A percentile compares a stretch with the other conserved stretches of the same genome.
Evolutionary conservation across 1,139 yeast species (phyloP).

Genomic region (Saccharomyces uvarum): DNA sequence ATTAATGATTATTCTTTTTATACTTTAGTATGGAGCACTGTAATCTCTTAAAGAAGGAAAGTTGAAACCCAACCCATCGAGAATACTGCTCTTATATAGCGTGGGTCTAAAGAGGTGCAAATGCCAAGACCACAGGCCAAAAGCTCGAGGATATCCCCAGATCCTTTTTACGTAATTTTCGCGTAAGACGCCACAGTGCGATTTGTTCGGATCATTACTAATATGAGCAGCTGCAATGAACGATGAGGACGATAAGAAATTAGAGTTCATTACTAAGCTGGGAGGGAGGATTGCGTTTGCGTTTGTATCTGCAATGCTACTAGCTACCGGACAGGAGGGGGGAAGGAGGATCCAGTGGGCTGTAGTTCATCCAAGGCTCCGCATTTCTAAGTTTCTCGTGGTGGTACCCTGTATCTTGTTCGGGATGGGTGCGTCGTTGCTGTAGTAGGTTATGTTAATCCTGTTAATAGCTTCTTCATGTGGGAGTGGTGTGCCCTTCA

Average conservation of each 20-base stretch:
- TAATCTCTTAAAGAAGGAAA: not conserved
- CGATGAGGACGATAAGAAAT: not conserved
- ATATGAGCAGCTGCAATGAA: not conserved
- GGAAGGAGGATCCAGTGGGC: not conserved
- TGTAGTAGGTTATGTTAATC: not conserved
- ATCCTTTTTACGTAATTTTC: not conserved
- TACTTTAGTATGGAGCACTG: not conserved
- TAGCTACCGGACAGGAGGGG: not conserved
- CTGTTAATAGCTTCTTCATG: not conserved
- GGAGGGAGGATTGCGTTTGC: no score
- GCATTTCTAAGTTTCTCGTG: no score
- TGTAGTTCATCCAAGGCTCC: no score
- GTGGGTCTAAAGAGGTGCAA: not conserved
- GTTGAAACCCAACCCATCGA: not conserved
- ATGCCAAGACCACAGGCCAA: not conserved
- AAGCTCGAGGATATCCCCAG: not conserved
- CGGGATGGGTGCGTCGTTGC: no score
- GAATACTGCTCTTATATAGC: not conserved
- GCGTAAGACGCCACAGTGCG: not conserved
- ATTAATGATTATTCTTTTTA: not conserved
- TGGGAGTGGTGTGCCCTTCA: not conserved
- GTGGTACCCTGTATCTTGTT: no score
- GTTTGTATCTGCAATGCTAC: not conserved
- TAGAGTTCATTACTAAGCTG: not conserved
- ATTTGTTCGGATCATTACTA: not conserved